These are phyloP conservation scores for Mallotus japonicus DNA, from an alignment of 441 rosid genomes.

Conservation along the genomic window DNA sequence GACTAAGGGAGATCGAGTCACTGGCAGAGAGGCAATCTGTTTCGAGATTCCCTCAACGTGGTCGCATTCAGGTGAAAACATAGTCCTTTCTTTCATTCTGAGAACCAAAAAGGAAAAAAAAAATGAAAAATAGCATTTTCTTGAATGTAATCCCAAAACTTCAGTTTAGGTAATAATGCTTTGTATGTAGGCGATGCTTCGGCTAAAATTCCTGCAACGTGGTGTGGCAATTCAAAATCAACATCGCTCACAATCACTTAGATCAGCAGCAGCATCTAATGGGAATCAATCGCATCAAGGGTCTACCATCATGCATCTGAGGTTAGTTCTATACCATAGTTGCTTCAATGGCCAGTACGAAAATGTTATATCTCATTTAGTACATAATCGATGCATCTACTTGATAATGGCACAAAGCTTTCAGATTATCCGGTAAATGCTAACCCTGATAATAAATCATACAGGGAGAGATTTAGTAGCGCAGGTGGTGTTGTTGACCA, in stretches of 20 bases:
- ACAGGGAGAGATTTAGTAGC: conserved; percentile 53
- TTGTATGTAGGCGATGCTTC: conserved; percentile 52
- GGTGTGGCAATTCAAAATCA: conserved; percentile 46
- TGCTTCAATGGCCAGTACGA: no score
- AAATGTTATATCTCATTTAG: no score
- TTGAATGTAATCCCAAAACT: not conserved
- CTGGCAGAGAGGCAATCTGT: conserved; percentile 53
- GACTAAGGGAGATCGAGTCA: conserved; percentile 50
- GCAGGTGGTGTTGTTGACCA: conserved; percentile 29
- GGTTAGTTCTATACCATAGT: conserved; percentile 26
- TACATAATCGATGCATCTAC: no score
- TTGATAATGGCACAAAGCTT: no score
- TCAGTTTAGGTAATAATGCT: not conserved
- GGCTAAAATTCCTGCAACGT: conserved; percentile 56
- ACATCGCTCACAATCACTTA: conserved; percentile 31
- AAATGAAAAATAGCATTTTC: not conserved
- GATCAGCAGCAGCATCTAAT: conserved; percentile 23
- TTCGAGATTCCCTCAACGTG: conserved; percentile 67
- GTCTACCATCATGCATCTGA: conserved; percentile 49
- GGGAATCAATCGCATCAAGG: conserved; percentile 35
- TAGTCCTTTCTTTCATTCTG: not conserved
- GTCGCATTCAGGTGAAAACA: conserved; percentile 69
- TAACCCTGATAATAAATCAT: conserved; percentile 19
- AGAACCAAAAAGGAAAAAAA: no score
- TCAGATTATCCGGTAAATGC: not conserved